Base-by-base conservation (phyloP, 345 rosid species). In the Erucastrum elatum region DNA sequence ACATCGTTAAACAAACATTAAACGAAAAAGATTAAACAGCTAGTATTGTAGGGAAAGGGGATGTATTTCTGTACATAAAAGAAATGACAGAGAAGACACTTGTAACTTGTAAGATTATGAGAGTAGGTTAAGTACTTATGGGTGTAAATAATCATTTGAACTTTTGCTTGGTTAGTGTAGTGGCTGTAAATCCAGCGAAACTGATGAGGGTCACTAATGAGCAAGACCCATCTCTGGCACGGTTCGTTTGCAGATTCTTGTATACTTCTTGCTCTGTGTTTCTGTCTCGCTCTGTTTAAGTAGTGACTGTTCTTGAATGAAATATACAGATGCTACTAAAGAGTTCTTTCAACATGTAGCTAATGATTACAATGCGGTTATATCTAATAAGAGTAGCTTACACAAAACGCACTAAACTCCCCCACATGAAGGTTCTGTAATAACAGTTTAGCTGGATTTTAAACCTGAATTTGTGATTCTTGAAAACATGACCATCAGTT, bases 171-270 rank as follows among this genome's bases (percentile, higher is more conserved):
- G 35, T 33, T 33, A 91, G 98, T 84, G 85, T 90, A 90, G 84
- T 86, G 75, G 96, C 94, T 64, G 96, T 93, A 79, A 83, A 81
- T 25, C 97, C 92, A 0, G 94, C 94, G 15, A 88, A 85, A 78
- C 84, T 92, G 71, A 85, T 94, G 39, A 91, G 91, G 77, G 85
- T 83, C 56, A 60, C 84, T 8, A 76, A 84, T 30, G 94, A 86
- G 84, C 84, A 85, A 83, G 88, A 74, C 39, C 75, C 49, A 1
- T 66, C 58, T 34, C 26, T 74, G 13, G 66, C 37, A 80, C 44
- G 67, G 75, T 80, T 55, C 69, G 64, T 64, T 74, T 75, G 46
- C 41, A 61, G 59, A 12, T 61, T 62, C 35, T 68, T 62, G 29
- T 61, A 5, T 37, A 17, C 49, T 35, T 41, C 56, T 66, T 15